phyloP scores from a whole-genome alignment of 306 rosid genomes.

The Sicyos edulis region DNA sequence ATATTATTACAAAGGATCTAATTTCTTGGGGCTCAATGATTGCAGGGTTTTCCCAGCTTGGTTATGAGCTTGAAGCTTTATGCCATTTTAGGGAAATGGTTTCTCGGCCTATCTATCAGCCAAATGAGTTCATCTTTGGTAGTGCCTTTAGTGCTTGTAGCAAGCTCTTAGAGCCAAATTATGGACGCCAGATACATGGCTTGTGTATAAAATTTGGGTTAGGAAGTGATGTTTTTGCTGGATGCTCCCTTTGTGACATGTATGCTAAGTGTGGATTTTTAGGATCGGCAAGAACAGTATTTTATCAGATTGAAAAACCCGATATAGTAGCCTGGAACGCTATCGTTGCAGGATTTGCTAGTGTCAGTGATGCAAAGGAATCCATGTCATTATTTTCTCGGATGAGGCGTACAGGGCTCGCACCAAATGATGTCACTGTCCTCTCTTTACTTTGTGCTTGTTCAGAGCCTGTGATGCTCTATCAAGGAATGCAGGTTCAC shows the following conservation, averaged over 20 bases:
- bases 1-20: conserved; percentile 49
- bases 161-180: conserved; percentile 46
- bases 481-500: conserved; percentile 66
- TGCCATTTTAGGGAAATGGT: conserved; percentile 55
- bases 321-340: conserved; percentile 78
- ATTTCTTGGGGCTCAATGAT: conserved; percentile 77
- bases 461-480: conserved; percentile 37
- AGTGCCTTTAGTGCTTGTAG: conserved; percentile 69
- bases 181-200: conserved; percentile 68
- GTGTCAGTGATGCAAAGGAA: conserved; percentile 37
- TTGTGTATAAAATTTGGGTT: conserved; percentile 55
- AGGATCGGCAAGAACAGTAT: conserved; percentile 42
- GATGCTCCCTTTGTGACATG: conserved; percentile 81
- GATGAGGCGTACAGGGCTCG: conserved; percentile 42
- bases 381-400: conserved; percentile 43
- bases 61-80: conserved; percentile 57
- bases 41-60: conserved; percentile 62
- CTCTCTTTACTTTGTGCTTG: conserved; percentile 58
- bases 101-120: conserved; percentile 39
- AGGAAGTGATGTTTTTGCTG: conserved; percentile 50
- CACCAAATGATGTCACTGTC: conserved; percentile 50
- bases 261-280: conserved; percentile 56
- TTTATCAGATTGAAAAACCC: conserved; percentile 47
- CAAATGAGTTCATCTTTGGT: conserved; percentile 64
- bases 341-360: conserved; percentile 56